Conservation (phyloP, 805 yeast species). For the Debaryomyces maramus region DNA sequence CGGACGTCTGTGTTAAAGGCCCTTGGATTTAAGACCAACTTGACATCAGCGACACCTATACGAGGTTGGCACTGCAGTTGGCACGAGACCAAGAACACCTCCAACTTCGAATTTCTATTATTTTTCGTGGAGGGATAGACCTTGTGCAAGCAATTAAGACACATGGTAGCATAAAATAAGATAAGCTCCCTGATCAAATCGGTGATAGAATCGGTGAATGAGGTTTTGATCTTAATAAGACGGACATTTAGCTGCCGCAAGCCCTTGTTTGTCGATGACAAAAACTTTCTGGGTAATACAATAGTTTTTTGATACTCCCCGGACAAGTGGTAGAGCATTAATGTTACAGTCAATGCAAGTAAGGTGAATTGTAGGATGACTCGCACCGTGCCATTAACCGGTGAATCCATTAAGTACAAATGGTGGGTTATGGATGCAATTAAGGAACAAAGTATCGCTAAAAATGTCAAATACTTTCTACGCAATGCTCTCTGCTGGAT, state of each 20-base stretch:
- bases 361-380: slow-evolving; percentile 54
- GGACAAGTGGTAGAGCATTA: slow-evolving; percentile 75
- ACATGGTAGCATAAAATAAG: slow-evolving; percentile 28
- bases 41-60: slow-evolving; percentile 73
- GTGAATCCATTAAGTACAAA: slow-evolving; percentile 28
- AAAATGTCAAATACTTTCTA: slow-evolving; percentile 58
- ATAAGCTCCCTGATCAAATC: slow-evolving; percentile 40
- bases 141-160: slow-evolving; percentile 32
- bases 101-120: slow-evolving; percentile 34
- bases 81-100: slow-evolving; percentile 39
- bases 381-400: slow-evolving; percentile 32
- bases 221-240: slow-evolving; percentile 59
- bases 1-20: slow-evolving; percentile 79
- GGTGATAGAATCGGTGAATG: slow-evolving; percentile 31
- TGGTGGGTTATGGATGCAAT: slow-evolving; percentile 42
- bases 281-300: slow-evolving; percentile 74
- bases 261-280: slow-evolving; percentile 85
- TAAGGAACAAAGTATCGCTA: slow-evolving; percentile 39
- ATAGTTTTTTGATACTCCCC: slow-evolving; percentile 90
- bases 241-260: slow-evolving; percentile 78
- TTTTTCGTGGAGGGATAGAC: slow-evolving; percentile 31
- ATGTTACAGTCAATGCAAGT: slow-evolving; percentile 62
- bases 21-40: slow-evolving; percentile 76
- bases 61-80: slow-evolving; percentile 55
- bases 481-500: slow-evolving; percentile 67